Evolutionary conservation across 345 rosid genomes (phyloP), one percentile per base, ranked within the genome.

Genomic region (Hypericum perforatum): DNA sequence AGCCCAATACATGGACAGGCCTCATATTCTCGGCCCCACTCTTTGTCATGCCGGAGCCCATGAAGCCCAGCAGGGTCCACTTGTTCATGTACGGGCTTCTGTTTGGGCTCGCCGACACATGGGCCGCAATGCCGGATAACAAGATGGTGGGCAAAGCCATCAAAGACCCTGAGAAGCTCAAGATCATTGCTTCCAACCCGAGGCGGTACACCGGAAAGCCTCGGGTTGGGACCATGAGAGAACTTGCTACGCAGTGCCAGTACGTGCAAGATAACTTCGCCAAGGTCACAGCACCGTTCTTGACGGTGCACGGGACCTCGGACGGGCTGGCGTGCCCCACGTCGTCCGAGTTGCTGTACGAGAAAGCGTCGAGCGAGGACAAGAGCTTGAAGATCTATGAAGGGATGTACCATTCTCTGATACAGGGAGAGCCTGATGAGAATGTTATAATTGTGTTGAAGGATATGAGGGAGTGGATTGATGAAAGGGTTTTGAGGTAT

Each of bases 381-480:
- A 92, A 85, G 78, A 81, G 78, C 59, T 47, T 92, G 74, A 92
- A 85, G 70, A 6, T 87, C 1, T 92, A 92, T 36, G 96, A 82
- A 14, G 98, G 90, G n/a, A 87, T 92, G 96, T 85, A 81, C 56
- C 98, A 85, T 69, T 92, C 96, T 0, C 62, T 92, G 72, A 67
- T 92, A 14, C 95, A 92, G 58, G 96, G 96, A 9, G 98, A 92
- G 79, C 85, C 95, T 1, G 95, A 87, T 40, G 95, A 85, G 70
- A 75, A 73, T 53, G 95, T 80, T 9, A 51, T 70, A 45, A 63
- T 80, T 32, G 95, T 87, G 10, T 61, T 92, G 76, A 81, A 69
- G 59, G 98, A 92, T 53, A 92, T 81, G 98, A 77, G 95, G 68
- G 96, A 85, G 60, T 87, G 98, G 98, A 91, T 91, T 40, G 96